These are phyloP conservation scores for Pichia ethanolica DNA, from an alignment of 805 yeast species.

Conservation along the genomic window DNA sequence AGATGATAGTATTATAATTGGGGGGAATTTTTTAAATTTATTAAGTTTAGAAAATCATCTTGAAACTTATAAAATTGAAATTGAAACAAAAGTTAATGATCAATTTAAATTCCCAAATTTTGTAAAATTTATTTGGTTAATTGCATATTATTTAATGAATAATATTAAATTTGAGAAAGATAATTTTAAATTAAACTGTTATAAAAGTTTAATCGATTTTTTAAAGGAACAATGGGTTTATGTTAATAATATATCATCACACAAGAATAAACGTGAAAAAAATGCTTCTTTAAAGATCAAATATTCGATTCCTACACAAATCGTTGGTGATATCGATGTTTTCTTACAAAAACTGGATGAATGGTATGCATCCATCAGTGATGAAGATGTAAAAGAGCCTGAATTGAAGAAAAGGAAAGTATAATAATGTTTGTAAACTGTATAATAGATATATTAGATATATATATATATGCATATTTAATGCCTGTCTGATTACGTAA, in stretches of 20 bases:
- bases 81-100: slow-evolving; percentile 61
- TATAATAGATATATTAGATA: too few relatives aligned
- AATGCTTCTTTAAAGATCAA: slow-evolving; percentile 33
- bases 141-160: slow-evolving; percentile 38
- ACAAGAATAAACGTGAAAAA: not conserved
- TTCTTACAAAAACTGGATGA: not conserved
- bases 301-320: slow-evolving; percentile 22
- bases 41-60: slow-evolving; percentile 58
- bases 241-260: not conserved
- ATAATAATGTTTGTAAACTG: too few relatives aligned
- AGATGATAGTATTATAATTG: slow-evolving; percentile 69
- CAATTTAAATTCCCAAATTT: slow-evolving; percentile 76
- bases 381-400: not conserved
- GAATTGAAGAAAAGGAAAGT: not conserved
- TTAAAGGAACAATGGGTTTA: slow-evolving; percentile 7
- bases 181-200: slow-evolving; percentile 17
- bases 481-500: too few relatives aligned
- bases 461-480: too few relatives aligned
- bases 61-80: slow-evolving; percentile 54
- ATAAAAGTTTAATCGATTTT: slow-evolving; percentile 18
- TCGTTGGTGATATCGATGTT: slow-evolving; percentile 5
- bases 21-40: slow-evolving; percentile 78
- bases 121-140: slow-evolving; percentile 59
- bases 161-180: not conserved
- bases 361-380: not conserved